Evolutionary conservation across 345 rosid species (phyloP), one percentile per base, ranked within the genome.

Genomic region (Balakata baccata): DNA sequence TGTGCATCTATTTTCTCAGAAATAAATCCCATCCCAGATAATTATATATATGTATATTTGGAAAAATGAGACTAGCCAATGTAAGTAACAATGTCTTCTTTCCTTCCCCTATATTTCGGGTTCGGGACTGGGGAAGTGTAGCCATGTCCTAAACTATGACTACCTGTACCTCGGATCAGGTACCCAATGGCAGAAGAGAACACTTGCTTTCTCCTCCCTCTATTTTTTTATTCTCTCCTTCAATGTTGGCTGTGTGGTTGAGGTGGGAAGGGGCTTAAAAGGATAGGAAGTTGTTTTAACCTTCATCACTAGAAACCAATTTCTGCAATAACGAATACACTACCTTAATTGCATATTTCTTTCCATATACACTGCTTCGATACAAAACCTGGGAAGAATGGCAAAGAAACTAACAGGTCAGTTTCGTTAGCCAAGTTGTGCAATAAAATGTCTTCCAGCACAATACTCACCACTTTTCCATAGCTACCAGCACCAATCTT

Each of bases 401-500:
- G 47, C 13, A 34, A 85, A 64, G 70, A 74, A 14, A 65, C 70
- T 74, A 54, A 12, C 13, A 66, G 43, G 63, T 57, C 41, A 49
- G 60, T 63, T 66, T 50, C 70, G 61, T 66, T 5, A 64, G 62
- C 58, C 56, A 79, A 74, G 11, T n/a, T 45, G n/a, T 22, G 47
- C n/a, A 29, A 54, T 41, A 73, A 50, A 65, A 52, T n/a, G 11
- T 60, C 50, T 45, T 34, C 57, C 64, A 75, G 16, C 57, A 51
- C 43, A 38, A 65, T 64, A 74, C 93, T 83, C 87, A 96, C 99
- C 94, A 96, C 99, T 96, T 96, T 96, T 18, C 99, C 99, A 80
- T 96, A 96, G 89, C 97, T 96, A 68, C 98, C 99, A 25, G 97
- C 80, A 81, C 98, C 99, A 85, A 96, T 93, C 87, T 89, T 96